phyloP scores from a whole-genome alignment of 768 basidiomycete genomes.

The Podaxis rugospora region DNA sequence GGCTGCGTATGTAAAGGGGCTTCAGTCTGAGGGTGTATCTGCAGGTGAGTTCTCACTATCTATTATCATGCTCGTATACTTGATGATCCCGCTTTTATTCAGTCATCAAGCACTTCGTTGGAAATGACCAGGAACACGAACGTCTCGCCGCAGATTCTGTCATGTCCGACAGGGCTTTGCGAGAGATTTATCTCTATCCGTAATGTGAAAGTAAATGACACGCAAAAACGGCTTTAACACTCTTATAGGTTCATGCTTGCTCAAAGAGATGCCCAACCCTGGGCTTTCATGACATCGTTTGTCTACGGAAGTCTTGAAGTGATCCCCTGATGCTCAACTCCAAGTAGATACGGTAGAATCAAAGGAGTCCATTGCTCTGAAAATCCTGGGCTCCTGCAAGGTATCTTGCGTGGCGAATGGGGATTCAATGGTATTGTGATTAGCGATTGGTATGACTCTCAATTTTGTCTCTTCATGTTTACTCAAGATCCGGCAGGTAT shows the following conservation, averaged over 20 bases:
- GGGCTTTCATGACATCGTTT: slow-evolving; percentile 66
- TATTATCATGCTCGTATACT: neutral
- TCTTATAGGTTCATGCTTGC: slow-evolving; percentile 60
- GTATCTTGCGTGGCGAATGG: slow-evolving; percentile 74
- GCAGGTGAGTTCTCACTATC: slow-evolving; percentile 35
- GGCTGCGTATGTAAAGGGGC: slow-evolving; percentile 63
- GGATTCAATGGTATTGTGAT: slow-evolving; percentile 65
- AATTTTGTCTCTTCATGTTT: neutral
- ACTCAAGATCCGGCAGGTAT: slow-evolving; percentile 38
- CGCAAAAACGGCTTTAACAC: slow-evolving; percentile 1
- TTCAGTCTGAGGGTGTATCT: slow-evolving; percentile 62
- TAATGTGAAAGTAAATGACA: slow-evolving; percentile 24
- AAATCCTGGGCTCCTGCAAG: slow-evolving; percentile 52
- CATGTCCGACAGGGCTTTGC: slow-evolving; percentile 59
- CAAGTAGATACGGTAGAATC: slow-evolving; percentile 62
- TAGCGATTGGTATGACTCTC: slow-evolving; percentile 63
- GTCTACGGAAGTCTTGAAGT: slow-evolving; percentile 11
- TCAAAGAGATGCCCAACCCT: slow-evolving; percentile 55
- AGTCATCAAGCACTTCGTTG: slow-evolving; percentile 74
- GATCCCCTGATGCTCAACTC: neutral
- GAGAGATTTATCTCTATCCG: slow-evolving; percentile 73
- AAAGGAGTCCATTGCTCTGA: slow-evolving; percentile 71
- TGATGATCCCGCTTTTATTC: neutral
- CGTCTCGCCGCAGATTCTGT: slow-evolving; percentile 60
- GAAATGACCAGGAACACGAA: slow-evolving; percentile 73